Conservation (phyloP, 495 filamentous ascomycete species). For the Penicilliopsis zonata region DNA sequence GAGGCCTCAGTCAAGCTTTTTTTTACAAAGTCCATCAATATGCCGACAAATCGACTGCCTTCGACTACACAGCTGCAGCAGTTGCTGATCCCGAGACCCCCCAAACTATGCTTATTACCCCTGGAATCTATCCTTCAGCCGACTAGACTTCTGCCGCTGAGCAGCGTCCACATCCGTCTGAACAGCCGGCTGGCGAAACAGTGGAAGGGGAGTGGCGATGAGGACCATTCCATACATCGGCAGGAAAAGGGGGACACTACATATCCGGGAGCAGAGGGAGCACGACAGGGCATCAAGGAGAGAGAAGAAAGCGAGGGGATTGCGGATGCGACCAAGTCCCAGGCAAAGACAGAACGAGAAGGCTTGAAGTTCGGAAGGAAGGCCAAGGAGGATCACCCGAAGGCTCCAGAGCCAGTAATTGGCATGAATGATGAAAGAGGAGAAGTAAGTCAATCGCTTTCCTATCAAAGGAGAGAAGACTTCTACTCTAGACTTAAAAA, state of each 20-base stretch:
- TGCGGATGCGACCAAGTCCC: constrained; percentile 24
- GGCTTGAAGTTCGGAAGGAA: constrained; percentile 29
- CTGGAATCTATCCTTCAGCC: constrained; percentile 9
- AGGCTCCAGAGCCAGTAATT: constrained; percentile 51
- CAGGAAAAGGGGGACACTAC: constrained; percentile 28
- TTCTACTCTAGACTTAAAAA: constrained; percentile 4
- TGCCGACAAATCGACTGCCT: constrained; percentile 6
- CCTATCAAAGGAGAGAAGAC: too few species aligned
- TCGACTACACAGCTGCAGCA: constrained; percentile 3
- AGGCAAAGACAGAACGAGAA: constrained; percentile 33
- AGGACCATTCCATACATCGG: constrained; percentile 24
- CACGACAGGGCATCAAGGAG: constrained; percentile 26
- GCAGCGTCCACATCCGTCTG: constrained; percentile 7
- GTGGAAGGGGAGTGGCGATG: constrained; percentile 23
- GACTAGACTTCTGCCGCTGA: constrained; percentile 1
- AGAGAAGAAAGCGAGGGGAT: constrained; percentile 19
- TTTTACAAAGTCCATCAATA: constrained; percentile 2
- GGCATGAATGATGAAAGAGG: constrained; percentile 63
- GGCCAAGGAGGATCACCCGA: constrained; percentile 51
- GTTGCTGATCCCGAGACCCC: constrained; percentile 4
- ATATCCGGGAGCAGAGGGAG: constrained; percentile 23
- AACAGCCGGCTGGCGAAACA: constrained; percentile 12
- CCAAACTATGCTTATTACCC: constrained; percentile 6
- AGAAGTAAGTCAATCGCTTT: constrained; percentile 29
- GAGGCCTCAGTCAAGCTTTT: too few species aligned